Percentiles rank a stretch among this genome's conserved stretches.
Evolutionary conservation across 2,329 filamentous ascomycete species (phyloP).

Genomic region (Rutstroemia sp.): DNA sequence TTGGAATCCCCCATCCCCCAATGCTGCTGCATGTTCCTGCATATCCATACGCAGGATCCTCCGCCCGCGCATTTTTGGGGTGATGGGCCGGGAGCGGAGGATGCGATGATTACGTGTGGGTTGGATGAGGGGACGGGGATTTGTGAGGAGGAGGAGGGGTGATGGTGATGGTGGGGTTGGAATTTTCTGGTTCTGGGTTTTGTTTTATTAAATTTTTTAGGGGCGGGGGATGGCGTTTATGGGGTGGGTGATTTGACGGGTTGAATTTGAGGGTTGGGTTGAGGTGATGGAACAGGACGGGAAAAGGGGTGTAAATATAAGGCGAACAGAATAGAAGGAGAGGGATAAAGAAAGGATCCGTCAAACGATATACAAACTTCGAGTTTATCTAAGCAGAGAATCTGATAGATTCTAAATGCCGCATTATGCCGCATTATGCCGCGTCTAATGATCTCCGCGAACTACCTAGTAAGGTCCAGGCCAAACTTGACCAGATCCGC

Average conservation of each 20-base stretch:
- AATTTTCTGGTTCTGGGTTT: too few relatives aligned
- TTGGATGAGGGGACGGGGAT: not conserved
- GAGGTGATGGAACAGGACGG: not conserved
- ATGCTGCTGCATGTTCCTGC: not conserved
- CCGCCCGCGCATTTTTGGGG: not conserved
- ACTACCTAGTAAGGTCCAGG: not conserved
- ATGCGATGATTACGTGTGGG: conserved; percentile 1
- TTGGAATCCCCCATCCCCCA: too few relatives aligned
- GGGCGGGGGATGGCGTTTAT: too few relatives aligned
- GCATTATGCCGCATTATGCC: too few relatives aligned
- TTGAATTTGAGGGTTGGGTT: not conserved
- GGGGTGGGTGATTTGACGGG: too few relatives aligned
- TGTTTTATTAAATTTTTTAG: too few relatives aligned
- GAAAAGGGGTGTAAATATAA: not conserved
- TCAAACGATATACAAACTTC: not conserved
- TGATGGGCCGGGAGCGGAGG: not conserved
- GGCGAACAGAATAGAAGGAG: not conserved
- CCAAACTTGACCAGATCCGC: not conserved
- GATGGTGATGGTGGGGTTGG: too few relatives aligned
- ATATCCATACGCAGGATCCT: not conserved
- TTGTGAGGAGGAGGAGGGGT: not conserved
- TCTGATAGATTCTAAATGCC: not conserved
- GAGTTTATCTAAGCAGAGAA: not conserved
- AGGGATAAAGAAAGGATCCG: not conserved
- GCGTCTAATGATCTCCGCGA: not conserved